These are phyloP conservation scores for Crepidotus sp. DNA, from an alignment of 1,284 basidiomycete genomes.

Conservation along the genomic window DNA sequence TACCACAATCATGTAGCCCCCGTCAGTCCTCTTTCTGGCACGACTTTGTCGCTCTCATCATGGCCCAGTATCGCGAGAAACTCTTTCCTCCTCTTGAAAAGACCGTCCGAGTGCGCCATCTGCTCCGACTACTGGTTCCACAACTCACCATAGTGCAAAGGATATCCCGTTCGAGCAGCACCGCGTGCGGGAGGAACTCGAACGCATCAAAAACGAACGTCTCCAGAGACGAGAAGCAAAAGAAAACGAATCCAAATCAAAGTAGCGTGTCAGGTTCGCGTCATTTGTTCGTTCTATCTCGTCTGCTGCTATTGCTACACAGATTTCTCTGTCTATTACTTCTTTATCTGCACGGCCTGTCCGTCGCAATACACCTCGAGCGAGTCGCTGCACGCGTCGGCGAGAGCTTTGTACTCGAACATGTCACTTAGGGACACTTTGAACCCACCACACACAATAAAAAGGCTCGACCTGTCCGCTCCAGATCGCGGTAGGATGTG, in stretches of 20 bases:
- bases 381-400: conserved; percentile 28
- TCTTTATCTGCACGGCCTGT: conserved; percentile 23
- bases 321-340: conserved; percentile 9
- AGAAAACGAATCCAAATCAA: neutral
- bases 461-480: conserved; percentile 38
- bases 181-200: conserved; percentile 57
- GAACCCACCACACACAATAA: conserved; percentile 66
- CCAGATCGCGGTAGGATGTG: conserved; percentile 34
- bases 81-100: conserved; percentile 59
- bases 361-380: conserved; percentile 37
- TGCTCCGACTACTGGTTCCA: neutral
- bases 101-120: conserved; percentile 39
- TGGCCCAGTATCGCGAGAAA: conserved; percentile 58
- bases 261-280: conserved; percentile 4
- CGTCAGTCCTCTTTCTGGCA: conserved; percentile 36
- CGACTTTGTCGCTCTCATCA: neutral
- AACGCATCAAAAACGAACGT: conserved; percentile 53
- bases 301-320: conserved; percentile 12
- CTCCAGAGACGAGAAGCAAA: conserved; percentile 7
- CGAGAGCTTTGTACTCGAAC: conserved; percentile 33
- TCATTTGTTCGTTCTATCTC: neutral
- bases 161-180: conserved; percentile 56
- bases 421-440: conserved; percentile 52
- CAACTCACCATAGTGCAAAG: conserved; percentile 25
- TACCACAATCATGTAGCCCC: conserved; percentile 74